Percentiles rank a stretch among this genome's conserved stretches.
phyloP scores from a whole-genome alignment of 179 eudicot genomes.

The Amaranthus tricolor region DNA sequence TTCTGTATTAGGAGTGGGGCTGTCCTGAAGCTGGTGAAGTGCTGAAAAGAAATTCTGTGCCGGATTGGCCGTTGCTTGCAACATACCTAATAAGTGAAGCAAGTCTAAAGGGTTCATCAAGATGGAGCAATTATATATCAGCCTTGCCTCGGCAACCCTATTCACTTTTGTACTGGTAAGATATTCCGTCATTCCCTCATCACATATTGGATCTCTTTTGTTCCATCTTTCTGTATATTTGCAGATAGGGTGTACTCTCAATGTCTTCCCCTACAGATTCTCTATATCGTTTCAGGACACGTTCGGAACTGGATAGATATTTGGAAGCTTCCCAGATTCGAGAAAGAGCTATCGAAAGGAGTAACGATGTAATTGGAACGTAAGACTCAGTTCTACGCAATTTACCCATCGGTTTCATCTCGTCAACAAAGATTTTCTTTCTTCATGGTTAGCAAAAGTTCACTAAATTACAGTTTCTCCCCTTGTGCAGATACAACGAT shows the following conservation, averaged over 20 bases:
- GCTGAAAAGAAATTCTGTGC: slow-evolving; percentile 63
- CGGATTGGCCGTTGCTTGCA: slow-evolving; percentile 97
- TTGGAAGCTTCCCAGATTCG: slow-evolving; percentile 94
- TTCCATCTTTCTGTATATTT: slow-evolving; percentile 5
- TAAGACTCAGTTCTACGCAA: slow-evolving; percentile 30
- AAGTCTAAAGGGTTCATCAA: slow-evolving; percentile 59
- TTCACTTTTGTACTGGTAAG: slow-evolving; percentile 92
- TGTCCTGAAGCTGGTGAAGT: slow-evolving; percentile 74
- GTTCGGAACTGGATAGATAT: slow-evolving; percentile 80
- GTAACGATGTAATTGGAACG: slow-evolving; percentile 88
- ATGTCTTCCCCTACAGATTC: slow-evolving; percentile 60
- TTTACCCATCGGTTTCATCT: neutral
- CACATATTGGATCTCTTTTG: neutral
- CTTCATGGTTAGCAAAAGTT: neutral
- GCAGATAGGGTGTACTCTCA: slow-evolving; percentile 48
- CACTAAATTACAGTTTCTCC: neutral
- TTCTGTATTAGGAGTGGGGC: slow-evolving; percentile 69
- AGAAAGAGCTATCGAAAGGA: slow-evolving; percentile 89
- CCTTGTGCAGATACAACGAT: slow-evolving; percentile 77
- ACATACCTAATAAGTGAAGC: slow-evolving; percentile 94
- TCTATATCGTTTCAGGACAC: slow-evolving; percentile 87
- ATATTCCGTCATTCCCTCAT: slow-evolving; percentile 11
- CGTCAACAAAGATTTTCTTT: neutral
- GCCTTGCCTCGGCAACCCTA: slow-evolving; percentile 97
- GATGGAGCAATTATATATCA: slow-evolving; percentile 88